Base-by-base conservation (phyloP, 129 eudicot genomes). In the Scalesia atractyloides region DNA sequence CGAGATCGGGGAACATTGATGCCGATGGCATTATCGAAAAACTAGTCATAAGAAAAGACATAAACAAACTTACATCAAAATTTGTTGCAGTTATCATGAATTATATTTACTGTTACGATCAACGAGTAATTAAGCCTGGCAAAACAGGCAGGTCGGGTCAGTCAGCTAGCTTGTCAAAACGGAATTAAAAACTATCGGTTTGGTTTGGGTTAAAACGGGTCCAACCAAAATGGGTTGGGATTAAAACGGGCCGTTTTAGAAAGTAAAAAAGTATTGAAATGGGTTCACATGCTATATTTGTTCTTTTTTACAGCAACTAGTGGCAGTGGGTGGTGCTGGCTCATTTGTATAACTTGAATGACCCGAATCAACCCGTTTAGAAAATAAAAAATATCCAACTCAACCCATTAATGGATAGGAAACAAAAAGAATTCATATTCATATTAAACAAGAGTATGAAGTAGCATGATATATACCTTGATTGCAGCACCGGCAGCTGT, bases 401-500 rank as follows among this genome's bases (percentile, higher is more conserved):
- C 11, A 50, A n/a, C 56, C 9, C 5, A 50, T 50, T 50, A 14
- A 50, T 15, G n/a, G 56, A 50, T 30, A 30, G 34, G 34, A 1
- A 19, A 15, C 16, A 57, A 33, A 39, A 62, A 39, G 12, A 58
- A 22, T 11, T 52, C 24, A 52, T 52, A 52, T 26, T 30, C 34
- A 58, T 19, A 58, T 58, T 4, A 58, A 11, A 36, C 7, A 71
- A 39, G 54, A 39, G 73, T 37, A 57, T 37, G 66, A 4, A 24
- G 26, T 5, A 56, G 10, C 22, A 17, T 67, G 26, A 34, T 54
- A 54, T 84, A 88, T 86, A 91, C 98, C 99, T 75, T 90, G 69
- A 95, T 95, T 66, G 99, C 99, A 63, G 99, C 99, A 65, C 99
- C 99, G 39, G 97, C 99, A 69, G 99, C 99, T 61, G 99, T 95